Evolutionary conservation across 75 land plant species (phyloP).

Genomic region (Pinus tabuliformis): DNA sequence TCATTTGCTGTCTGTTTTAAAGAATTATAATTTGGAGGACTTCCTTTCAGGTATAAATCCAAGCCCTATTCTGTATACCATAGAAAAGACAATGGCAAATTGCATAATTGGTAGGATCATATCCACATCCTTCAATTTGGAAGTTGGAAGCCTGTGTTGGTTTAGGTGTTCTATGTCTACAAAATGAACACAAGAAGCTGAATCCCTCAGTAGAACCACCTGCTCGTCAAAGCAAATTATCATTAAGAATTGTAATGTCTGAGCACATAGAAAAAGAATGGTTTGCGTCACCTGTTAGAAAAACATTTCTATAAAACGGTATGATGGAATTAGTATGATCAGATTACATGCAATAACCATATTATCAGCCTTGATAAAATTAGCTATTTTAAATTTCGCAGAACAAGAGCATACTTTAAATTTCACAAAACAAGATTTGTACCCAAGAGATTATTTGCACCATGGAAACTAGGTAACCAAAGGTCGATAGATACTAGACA

Average conservation of each 20-base stretch:
- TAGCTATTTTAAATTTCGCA: too few relatives aligned
- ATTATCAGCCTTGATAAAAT: too few relatives aligned
- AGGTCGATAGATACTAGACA: too few relatives aligned
- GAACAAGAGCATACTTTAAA: too few relatives aligned
- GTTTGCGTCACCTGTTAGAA: not conserved
- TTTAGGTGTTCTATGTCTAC: not conserved
- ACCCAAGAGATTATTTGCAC: too few relatives aligned
- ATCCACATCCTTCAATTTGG: not conserved
- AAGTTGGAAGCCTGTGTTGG: not conserved
- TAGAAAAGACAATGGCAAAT: not conserved
- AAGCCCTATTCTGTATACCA: too few relatives aligned
- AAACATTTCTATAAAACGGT: not conserved
- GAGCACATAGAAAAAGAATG: not conserved
- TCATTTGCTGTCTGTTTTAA: not conserved
- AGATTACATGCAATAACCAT: too few relatives aligned
- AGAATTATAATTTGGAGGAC: not conserved
- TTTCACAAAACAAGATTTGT: too few relatives aligned
- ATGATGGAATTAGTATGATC: not conserved
- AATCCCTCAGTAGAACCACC: not conserved
- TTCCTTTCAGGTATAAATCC: not conserved
- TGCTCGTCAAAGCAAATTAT: not conserved
- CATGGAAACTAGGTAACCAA: too few relatives aligned
- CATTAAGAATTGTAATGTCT: not conserved
- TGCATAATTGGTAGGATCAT: not conserved
- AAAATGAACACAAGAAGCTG: not conserved